phyloP scores from a whole-genome alignment of 2,329 filamentous ascomycete species.

The Penicillium sp. region DNA sequence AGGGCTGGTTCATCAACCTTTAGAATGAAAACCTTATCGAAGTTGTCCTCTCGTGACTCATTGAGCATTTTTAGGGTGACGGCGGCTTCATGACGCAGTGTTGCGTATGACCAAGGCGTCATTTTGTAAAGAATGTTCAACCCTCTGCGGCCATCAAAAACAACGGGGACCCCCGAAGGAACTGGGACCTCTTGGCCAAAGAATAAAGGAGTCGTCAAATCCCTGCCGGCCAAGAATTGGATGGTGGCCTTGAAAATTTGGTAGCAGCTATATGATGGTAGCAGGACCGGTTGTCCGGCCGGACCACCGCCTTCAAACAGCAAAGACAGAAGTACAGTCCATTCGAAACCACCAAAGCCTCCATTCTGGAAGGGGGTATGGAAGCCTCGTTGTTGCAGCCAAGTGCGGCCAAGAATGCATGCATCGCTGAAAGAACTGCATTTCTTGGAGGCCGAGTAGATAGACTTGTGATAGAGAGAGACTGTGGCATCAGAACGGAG shows the following conservation, averaged over 20 bases:
- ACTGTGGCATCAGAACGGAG: slow-evolving; percentile 69
- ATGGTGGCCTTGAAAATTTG: slow-evolving; percentile 90
- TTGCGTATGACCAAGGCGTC: slow-evolving; percentile 69
- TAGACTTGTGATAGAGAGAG: slow-evolving; percentile 63
- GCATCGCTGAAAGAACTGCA: slow-evolving; percentile 71
- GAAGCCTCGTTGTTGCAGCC: slow-evolving; percentile 82
- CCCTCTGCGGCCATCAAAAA: slow-evolving; percentile 66
- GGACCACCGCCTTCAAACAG: slow-evolving; percentile 68
- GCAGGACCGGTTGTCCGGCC: slow-evolving; percentile 62
- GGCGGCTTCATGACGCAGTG: slow-evolving; percentile 65
- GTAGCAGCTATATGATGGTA: slow-evolving; percentile 73
- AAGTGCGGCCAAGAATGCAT: slow-evolving; percentile 74
- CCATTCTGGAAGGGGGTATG: slow-evolving; percentile 60
- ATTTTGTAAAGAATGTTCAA: slow-evolving; percentile 87
- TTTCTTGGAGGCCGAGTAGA: slow-evolving; percentile 60
- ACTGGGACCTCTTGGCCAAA: slow-evolving; percentile 26
- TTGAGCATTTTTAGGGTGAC: slow-evolving; percentile 66
- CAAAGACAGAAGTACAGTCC: slow-evolving; percentile 69
- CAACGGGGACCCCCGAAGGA: slow-evolving; percentile 51
- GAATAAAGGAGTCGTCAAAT: slow-evolving; percentile 62
- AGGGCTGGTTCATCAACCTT: slow-evolving; percentile 45
- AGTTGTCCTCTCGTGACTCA: slow-evolving; percentile 66
- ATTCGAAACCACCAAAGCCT: slow-evolving; percentile 90
- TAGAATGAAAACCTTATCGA: slow-evolving; percentile 72
- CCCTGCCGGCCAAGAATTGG: slow-evolving; percentile 70